Percentiles rank a stretch among this genome's conserved stretches.
Evolutionary conservation across 305 asterid species (phyloP).

Genomic region (Striga hermonthica): DNA sequence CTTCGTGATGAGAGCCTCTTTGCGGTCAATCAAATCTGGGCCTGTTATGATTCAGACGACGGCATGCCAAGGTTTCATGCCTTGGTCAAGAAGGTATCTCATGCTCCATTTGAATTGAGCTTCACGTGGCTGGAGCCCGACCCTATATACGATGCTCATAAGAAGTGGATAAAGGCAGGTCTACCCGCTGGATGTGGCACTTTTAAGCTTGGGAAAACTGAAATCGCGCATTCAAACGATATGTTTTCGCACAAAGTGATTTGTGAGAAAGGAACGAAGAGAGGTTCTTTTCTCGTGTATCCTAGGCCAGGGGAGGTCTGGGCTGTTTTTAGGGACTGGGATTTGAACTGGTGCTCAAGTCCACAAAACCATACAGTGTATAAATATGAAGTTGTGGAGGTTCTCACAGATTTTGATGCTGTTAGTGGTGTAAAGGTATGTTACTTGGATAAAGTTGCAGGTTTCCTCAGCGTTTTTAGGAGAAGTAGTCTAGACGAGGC

Average conservation of each 20-base stretch:
- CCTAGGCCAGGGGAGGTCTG: constrained; percentile 74
- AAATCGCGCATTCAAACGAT: constrained; percentile 26
- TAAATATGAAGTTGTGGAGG: constrained; percentile 72
- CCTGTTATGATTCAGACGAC: constrained; percentile 63
- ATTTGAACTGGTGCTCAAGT: constrained; percentile 50
- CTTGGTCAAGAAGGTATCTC: constrained; percentile 46
- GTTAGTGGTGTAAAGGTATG: constrained; percentile 51
- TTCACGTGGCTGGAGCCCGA: constrained; percentile 74
- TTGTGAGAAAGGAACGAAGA: constrained; percentile 41
- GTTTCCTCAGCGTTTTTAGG: constrained; percentile 51
- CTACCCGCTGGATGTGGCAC: constrained; percentile 79
- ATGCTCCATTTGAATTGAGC: constrained; percentile 48
- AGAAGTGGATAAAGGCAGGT: constrained; percentile 42
- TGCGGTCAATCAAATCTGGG: constrained; percentile 72
- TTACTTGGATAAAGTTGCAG: constrained; percentile 48
- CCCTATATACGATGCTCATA: constrained; percentile 41
- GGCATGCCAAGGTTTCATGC: constrained; percentile 90
- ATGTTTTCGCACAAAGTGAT: constrained; percentile 57
- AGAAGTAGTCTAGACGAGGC: constrained; percentile 17
- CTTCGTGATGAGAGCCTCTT: constrained; percentile 46
- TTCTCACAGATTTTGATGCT: constrained; percentile 48
- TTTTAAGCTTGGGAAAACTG: constrained; percentile 44
- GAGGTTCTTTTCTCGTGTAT: constrained; percentile 42
- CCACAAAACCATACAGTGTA: constrained; percentile 36
- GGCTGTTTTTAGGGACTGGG: constrained; percentile 77